Base-by-base conservation (phyloP, 2,329 filamentous ascomycete genomes). In the Niveomyces coronatus region DNA sequence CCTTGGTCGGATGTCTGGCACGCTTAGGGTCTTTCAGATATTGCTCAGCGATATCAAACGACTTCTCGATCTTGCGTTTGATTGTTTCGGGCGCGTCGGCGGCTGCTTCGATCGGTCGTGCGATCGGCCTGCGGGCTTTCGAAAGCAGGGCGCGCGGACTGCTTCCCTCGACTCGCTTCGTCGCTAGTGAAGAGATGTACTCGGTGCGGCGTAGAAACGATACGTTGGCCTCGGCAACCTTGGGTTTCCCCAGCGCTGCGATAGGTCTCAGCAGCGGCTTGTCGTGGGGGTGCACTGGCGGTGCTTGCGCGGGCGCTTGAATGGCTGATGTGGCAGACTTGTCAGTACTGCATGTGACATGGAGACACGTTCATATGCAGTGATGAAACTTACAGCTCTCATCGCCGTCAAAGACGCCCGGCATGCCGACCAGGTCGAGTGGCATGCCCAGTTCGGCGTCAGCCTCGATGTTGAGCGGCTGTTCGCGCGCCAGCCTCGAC, bases 401-500 rank as follows among this genome's bases (percentile, higher is more conserved):
- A 58, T 96, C 87, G 42, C 88, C 89, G 53, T 96, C 81, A 54
- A 96, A 95, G 41, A 96, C 80, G 20, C 88, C 87, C 6, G 89
- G 89, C 65, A 96, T 85, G 53, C 91, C 91, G 41, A 96, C 83
- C 49, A 98, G 65, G 58, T 96, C 89, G 55, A 98, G 78, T 43
- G 88, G 87, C 91, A 98, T 96, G 41, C 91, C 91, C 50, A 96
- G 74, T 67, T 98, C 91, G 8, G 88, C 91, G 74, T 98, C 91
- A 20, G 87, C 87, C 62, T 98, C 91, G 44, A 98, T 91, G 55
- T 95, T 96, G 34, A 94, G 70, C 37, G 89, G 85, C 65, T 96
- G 91, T 54, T 94, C 87, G 53, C 89, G 74, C 14, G 85, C 86
- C 49, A 98, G 68, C 46, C 86, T 79, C 31, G 88, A 91, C 20